Base-by-base conservation (phyloP, 106 monocot species). In the Narthecium ossifragum region DNA sequence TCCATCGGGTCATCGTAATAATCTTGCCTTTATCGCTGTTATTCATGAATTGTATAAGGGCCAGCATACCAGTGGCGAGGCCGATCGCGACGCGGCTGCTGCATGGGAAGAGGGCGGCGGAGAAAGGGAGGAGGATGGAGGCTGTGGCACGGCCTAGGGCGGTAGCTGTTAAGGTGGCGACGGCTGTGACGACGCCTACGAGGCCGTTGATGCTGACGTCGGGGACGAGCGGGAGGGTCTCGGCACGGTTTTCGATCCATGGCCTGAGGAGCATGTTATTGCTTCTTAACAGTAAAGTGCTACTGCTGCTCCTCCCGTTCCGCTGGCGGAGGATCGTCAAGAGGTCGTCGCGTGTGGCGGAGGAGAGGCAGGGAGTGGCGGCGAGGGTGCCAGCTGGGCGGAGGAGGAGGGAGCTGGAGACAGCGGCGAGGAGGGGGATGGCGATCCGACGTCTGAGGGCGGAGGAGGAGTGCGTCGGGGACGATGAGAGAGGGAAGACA, bases 401-500 rank as follows among this genome's bases (percentile, higher is more conserved):
- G 68, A 38, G 59, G 51, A 32, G 32, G 53, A 61, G 59, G 63
- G 80, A 75, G 24, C 31, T 46, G 65, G 85, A 79, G 46, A 71
- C 54, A 51, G 65, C 53, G 65, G 70, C 62, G 67, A 71, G 85
- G 71, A 60, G 85, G 28, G 79, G 55, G 64, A 67, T 85, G 77
- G 85, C 90, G 27, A 85, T 90, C 38, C 5, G 55, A 61, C 54
- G 84, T 29, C 8, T 85, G 58, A 55, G 39, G 24, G 29, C 20
- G 60, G 56, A 37, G 17, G 68, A 60, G 12, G 69, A 38, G 36
- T 28, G 6, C 1, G 69, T 25, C 14, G 68, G 36, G 23, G 63
- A 22, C 26, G 33, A 49, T 26, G 59, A 26, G 31, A 37, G 60
- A 47, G 24, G n/a, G 31, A 79, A 75, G 52, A 29, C 10, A 32